Conservation (phyloP, 495 filamentous ascomycete species). For the Aspergillus nanangensis region DNA sequence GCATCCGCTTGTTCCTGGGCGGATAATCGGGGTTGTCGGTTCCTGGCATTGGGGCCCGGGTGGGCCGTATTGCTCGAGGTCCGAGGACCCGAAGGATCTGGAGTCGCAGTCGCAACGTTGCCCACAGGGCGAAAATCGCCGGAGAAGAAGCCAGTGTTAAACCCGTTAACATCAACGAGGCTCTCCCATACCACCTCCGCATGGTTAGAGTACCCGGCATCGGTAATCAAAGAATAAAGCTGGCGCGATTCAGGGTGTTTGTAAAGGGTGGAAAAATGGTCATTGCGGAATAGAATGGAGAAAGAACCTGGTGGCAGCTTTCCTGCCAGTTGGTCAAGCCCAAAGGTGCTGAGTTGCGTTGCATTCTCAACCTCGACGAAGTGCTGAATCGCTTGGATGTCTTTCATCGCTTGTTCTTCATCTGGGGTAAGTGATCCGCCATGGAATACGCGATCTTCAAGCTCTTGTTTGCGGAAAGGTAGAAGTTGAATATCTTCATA, state of each 20-base stretch:
- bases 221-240: slow-evolving; percentile 81
- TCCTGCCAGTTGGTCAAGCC: slow-evolving; percentile 65
- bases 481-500: slow-evolving; percentile 91
- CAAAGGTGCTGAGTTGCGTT: slow-evolving; percentile 82
- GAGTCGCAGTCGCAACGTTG: slow-evolving; percentile 28
- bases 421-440: slow-evolving; percentile 43
- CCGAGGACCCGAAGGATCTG: slow-evolving; percentile 22
- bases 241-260: slow-evolving; percentile 66
- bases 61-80: slow-evolving; percentile 21
- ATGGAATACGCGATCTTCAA: slow-evolving; percentile 70
- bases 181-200: slow-evolving; percentile 96
- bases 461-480: slow-evolving; percentile 79
- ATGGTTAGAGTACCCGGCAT: slow-evolving; percentile 82
- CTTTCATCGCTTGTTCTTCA: slow-evolving; percentile 73
- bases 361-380: slow-evolving; percentile 69
- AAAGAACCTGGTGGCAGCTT: slow-evolving; percentile 66
- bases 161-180: slow-evolving; percentile 82
- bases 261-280: slow-evolving; percentile 93
- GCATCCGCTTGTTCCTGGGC: slow-evolving; percentile 44
- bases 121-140: slow-evolving; percentile 89
- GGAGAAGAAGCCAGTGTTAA: slow-evolving; percentile 74
- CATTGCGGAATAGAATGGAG: slow-evolving; percentile 91
- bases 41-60: slow-evolving; percentile 1
- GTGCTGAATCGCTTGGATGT: slow-evolving; percentile 74
- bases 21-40: slow-evolving; percentile 17